Evolutionary conservation across 768 basidiomycete species (phyloP).

Genomic region (Naematelia aurantialba): DNA sequence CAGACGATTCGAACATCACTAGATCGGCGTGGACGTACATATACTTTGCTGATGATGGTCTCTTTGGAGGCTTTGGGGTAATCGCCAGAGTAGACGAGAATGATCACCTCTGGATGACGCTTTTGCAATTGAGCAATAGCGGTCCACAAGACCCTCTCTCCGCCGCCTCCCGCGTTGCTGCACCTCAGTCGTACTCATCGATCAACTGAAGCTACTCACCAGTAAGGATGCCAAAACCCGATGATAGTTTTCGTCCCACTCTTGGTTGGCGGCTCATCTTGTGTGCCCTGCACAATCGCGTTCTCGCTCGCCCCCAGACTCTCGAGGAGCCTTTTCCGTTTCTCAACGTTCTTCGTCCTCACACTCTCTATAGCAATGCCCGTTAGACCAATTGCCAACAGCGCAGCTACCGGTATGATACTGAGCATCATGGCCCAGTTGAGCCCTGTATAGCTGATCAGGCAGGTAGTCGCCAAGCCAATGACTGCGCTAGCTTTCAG

Average conservation of each 20-base stretch:
- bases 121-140: constrained; percentile 72
- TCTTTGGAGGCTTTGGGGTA: constrained; percentile 66
- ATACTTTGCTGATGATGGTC: constrained; percentile 73
- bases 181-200: constrained; percentile 5
- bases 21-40: constrained; percentile 56
- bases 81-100: constrained; percentile 87
- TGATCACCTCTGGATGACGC: constrained; percentile 54
- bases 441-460: constrained; percentile 21
- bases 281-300: constrained; percentile 26
- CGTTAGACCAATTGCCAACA: constrained; percentile 24
- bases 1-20: not conserved
- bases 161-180: constrained; percentile 95
- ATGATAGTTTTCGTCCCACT: constrained; percentile 53
- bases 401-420: constrained; percentile 32
- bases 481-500: constrained; percentile 10
- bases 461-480: not conserved
- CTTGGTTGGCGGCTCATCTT: constrained; percentile 22
- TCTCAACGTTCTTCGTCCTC: constrained; percentile 26
- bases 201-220: constrained; percentile 56
- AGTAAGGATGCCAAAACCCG: constrained; percentile 94
- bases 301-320: constrained; percentile 28
- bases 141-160: constrained; percentile 92
- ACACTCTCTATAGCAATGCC: constrained; percentile 16
- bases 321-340: constrained; percentile 28
- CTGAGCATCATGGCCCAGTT: constrained; percentile 38